Base-by-base conservation (phyloP, 257 asterid species). In the Osmanthus fragrans region DNA sequence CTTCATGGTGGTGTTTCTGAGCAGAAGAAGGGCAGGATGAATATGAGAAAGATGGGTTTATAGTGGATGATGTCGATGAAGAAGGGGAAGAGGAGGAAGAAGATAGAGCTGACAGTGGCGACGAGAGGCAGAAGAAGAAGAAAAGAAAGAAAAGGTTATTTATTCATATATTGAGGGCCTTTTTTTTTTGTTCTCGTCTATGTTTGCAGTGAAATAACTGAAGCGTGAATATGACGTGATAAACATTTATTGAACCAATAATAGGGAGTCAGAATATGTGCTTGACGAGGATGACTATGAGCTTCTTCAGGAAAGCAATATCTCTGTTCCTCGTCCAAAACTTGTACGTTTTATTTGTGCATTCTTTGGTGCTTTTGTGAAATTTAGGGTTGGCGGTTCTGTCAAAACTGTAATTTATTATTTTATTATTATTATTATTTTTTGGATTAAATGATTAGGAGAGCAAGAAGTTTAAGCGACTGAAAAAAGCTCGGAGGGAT, bases 201-300 rank as follows among this genome's bases (percentile, higher is more conserved):
- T 19, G 15, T 23, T 45, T 19, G 76, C 58, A 16, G 10, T 45
- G 47, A 58, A 25, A 27, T 21, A 10, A 37, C 56, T 16, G 42
- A 67, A 68, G 34, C 33, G 13, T 42, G 25, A 21, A 19, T n/a
- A 25, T 68, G 33, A 58, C 72, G 54, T 75, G 63, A 13, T 64
- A 66, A 25, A 40, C 32, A 67, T 75, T 64, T 7, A 29, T 79
- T 30, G 21, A 29, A 27, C 60, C 51, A 30, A 75, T 40, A 78
- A 29, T 71, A 95, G 99, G 87, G 98, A 89, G 73, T 87, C 96
- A 3, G 93, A 89, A 84, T 91, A 84, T 74, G 84, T 66, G 73
- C 96, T 95, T 49, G 99, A 95, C 73, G 99, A 90, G 75, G 99
- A 95, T 83, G 98, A 95, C 76, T 93, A 93, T 70, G 97, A 88